Percentiles rank a stretch among this genome's conserved stretches.
phyloP scores from a whole-genome alignment of 208 protist genomes.

The Plasmodiophora brassicae region DNA sequence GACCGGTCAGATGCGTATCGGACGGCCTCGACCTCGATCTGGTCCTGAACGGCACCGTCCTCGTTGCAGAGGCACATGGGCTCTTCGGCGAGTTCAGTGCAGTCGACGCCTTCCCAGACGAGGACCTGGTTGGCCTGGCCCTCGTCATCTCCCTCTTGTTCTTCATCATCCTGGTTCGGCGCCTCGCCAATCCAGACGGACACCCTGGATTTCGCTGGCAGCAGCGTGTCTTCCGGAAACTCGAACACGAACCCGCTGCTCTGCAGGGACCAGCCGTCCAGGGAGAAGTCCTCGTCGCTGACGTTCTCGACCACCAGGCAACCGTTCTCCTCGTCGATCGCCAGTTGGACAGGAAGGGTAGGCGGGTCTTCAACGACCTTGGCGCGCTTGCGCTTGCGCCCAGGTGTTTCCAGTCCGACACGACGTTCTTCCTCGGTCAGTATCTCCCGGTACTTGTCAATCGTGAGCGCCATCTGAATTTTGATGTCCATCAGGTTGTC shows the following conservation, averaged over 20 bases:
- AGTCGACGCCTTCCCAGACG: too few relatives aligned
- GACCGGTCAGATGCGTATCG: too few relatives aligned
- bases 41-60: too few relatives aligned
- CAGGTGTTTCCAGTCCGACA: slow-evolving; percentile 7
- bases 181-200: background rate
- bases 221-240: background rate
- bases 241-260: background rate
- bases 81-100: too few relatives aligned
- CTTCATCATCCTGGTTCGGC: too few relatives aligned
- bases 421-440: slow-evolving; percentile 9
- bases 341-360: background rate
- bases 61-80: too few relatives aligned
- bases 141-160: too few relatives aligned
- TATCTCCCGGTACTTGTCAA: slow-evolving; percentile 24
- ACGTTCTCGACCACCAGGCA: background rate
- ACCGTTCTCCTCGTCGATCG: background rate
- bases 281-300: background rate
- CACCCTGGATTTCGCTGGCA: background rate
- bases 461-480: slow-evolving; percentile 7
- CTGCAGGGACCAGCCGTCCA: background rate
- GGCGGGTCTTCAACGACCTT: background rate
- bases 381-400: background rate
- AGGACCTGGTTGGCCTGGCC: too few relatives aligned
- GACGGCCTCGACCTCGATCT: too few relatives aligned
- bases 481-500: slow-evolving; percentile 27